A percentile compares a stretch with the other conserved stretches of the same genome.
Evolutionary conservation across 83 land plant species (phyloP).

Genomic region (Diphasiastrum complanatum): DNA sequence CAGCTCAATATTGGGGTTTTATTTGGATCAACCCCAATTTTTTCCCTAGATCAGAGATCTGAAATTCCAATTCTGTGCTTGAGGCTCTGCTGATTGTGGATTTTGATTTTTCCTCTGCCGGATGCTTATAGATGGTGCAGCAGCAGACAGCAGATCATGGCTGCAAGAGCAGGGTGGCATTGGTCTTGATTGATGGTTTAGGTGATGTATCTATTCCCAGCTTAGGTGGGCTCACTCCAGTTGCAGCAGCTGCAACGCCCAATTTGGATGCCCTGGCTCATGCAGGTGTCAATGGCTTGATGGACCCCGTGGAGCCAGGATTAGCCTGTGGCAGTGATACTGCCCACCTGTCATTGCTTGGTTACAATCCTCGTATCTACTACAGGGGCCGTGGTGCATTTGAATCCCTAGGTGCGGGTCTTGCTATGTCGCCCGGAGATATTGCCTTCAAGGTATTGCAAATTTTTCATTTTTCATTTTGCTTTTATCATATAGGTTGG

Average conservation of each 20-base stretch:
- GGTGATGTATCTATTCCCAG: conserved; percentile 81
- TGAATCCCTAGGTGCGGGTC: conserved; percentile 98
- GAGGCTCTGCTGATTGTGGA: too few species aligned
- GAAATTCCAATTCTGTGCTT: too few species aligned
- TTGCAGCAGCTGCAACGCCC: conserved; percentile 66
- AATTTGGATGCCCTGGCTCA: conserved; percentile 88
- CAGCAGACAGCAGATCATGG: too few species aligned
- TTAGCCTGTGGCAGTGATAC: conserved; percentile 98
- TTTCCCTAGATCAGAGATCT: too few species aligned
- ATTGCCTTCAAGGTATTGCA: conserved; percentile 87
- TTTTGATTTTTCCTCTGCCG: too few species aligned
- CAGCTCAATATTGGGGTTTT: too few species aligned
- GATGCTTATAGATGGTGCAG: too few species aligned
- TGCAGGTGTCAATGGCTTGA: conserved; percentile 88
- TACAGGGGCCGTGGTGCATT: conserved; percentile 96
- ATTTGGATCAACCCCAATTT: too few species aligned
- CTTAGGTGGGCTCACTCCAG: conserved; percentile 59
- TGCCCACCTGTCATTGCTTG: conserved; percentile 88
- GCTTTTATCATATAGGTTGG: background rate
- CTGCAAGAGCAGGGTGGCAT: conserved; percentile 76
- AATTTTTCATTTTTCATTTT: conserved; percentile 1
- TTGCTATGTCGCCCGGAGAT: conserved; percentile 98
- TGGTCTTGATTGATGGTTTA: conserved; percentile 81
- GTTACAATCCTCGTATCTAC: conserved; percentile 85
- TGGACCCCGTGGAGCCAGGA: conserved; percentile 99